Evolutionary conservation across 192 early-diverging fungal species (phyloP), one percentile per base, ranked within the genome.

Genomic region (Pilaira anomala): DNA sequence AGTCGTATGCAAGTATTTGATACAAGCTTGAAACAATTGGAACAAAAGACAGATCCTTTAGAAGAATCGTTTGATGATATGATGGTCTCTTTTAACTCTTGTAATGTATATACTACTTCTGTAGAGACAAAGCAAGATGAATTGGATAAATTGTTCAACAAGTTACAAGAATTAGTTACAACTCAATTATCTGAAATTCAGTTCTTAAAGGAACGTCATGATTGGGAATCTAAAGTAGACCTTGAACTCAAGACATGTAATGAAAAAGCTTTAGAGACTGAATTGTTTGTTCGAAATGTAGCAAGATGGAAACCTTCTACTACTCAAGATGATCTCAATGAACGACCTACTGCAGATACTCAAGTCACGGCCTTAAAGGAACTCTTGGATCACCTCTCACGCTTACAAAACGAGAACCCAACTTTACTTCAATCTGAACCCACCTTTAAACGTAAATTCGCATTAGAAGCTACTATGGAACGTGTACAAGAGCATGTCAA

Each of bases 181-280:
- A 13, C 36, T 5, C 56, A 58, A 19, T 7, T 58, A 7, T 58
- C 29, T 2, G 33, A 36, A 51, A 25, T 51, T 0, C 11, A 44
- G 14, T 52, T 52, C 36, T 52, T 63, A 36, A 36, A 14, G 22
- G 16, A 13, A 7, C 30, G 62, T 2, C 24, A 40, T 19, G 49
- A 50, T 22, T 63, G 62, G 62, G 62, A 63, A 24, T 40, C 21
- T 11, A 19, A n/a, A 36, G 62, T 30, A 36, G 36, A 63, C 1
- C 12, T 41, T 9, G 48, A 63, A 18, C 62, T 50, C 12, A 50
- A 39, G 11, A 8, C 36, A 3, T 63, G 48, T 28, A 33, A 30
- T 30, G 7, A 33, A 16, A n/a, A 36, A 28, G 29, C 28, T 30
- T 21, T 24, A 22, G n/a, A 58, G 13, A 42, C 22, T 14, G 56